Evolutionary conservation across 2,329 filamentous ascomycete genomes (phyloP).

Genomic region (Exophiala viscosa): DNA sequence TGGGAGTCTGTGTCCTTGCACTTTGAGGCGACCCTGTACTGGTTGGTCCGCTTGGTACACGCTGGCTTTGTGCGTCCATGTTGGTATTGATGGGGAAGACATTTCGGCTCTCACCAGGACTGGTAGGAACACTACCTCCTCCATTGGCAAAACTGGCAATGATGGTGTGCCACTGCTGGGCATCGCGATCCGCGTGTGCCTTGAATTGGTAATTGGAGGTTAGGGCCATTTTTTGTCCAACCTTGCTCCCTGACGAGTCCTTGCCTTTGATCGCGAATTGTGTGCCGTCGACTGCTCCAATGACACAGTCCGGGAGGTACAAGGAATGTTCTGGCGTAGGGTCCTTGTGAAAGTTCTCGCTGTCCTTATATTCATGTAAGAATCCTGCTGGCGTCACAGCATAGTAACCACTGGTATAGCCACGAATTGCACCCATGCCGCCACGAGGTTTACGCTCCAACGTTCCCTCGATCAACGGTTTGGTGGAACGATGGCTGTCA

Average conservation of each 20-base stretch:
- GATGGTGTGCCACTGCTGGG: conserved; percentile 78
- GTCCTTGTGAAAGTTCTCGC: conserved; percentile 69
- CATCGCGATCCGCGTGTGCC: conserved; percentile 74
- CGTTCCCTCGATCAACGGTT: conserved; percentile 78
- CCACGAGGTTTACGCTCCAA: conserved; percentile 89
- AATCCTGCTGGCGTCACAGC: conserved; percentile 84
- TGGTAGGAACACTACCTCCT: conserved; percentile 21
- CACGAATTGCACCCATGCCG: conserved; percentile 71
- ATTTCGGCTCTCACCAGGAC: conserved; percentile 22
- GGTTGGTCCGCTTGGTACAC: conserved; percentile 18
- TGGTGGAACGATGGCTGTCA: conserved; percentile 74
- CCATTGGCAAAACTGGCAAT: conserved; percentile 43
- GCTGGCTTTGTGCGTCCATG: conserved; percentile 17
- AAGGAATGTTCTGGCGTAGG: conserved; percentile 82
- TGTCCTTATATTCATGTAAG: conserved; percentile 94
- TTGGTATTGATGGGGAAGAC: conserved; percentile 20
- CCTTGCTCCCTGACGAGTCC: conserved; percentile 71
- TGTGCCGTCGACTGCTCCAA: conserved; percentile 67
- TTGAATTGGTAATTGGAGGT: conserved; percentile 81
- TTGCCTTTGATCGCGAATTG: conserved; percentile 97
- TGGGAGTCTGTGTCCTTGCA: conserved; percentile 3
- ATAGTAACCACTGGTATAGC: conserved; percentile 79
- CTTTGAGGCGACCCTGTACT: conserved; percentile 12
- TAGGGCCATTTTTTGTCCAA: conserved; percentile 77
- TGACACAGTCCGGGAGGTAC: conserved; percentile 83